A percentile compares a stretch with the other conserved stretches of the same genome.
These are phyloP conservation scores for Amphicarpaea edgeworthii DNA, from an alignment of 306 rosid species.

Conservation along the genomic window DNA sequence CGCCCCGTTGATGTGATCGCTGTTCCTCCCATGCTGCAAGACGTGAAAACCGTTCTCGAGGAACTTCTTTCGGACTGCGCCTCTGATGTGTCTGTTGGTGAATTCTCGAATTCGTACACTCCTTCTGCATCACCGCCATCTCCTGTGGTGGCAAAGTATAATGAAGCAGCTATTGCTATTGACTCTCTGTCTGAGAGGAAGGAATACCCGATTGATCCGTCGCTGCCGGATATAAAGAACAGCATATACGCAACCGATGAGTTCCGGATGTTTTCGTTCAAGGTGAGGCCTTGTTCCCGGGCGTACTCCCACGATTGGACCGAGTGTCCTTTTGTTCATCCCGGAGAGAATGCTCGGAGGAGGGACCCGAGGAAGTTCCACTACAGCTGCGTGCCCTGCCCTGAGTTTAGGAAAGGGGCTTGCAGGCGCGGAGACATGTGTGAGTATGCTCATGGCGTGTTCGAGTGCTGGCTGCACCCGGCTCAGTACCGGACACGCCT, in stretches of 20 bases:
- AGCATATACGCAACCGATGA: constrained; percentile 85
- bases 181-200: constrained; percentile 66
- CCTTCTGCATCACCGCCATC: constrained; percentile 63
- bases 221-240: constrained; percentile 86
- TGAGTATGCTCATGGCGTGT: constrained; percentile 93
- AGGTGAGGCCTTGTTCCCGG: constrained; percentile 89
- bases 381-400: constrained; percentile 91
- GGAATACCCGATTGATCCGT: constrained; percentile 85
- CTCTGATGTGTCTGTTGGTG: constrained; percentile 55
- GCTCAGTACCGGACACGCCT: constrained; percentile 88
- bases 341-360: constrained; percentile 94
- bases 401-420: constrained; percentile 84
- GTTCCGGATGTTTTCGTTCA: constrained; percentile 91
- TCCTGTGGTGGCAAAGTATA: constrained; percentile 52
- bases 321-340: constrained; percentile 93
- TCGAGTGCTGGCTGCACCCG: constrained; percentile 97
- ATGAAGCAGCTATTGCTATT: constrained; percentile 54
- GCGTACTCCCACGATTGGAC: constrained; percentile 98
- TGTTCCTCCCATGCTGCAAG: constrained; percentile 64
- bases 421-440: constrained; percentile 92
- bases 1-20: constrained; percentile 76
- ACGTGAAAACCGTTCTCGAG: constrained; percentile 53
- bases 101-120: constrained; percentile 49
- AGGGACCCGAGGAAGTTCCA: constrained; percentile 89
- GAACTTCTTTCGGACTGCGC: constrained; percentile 60